These are phyloP conservation scores for Spongospora subterranea DNA, from an alignment of 208 protist genomes.

Conservation along the genomic window DNA sequence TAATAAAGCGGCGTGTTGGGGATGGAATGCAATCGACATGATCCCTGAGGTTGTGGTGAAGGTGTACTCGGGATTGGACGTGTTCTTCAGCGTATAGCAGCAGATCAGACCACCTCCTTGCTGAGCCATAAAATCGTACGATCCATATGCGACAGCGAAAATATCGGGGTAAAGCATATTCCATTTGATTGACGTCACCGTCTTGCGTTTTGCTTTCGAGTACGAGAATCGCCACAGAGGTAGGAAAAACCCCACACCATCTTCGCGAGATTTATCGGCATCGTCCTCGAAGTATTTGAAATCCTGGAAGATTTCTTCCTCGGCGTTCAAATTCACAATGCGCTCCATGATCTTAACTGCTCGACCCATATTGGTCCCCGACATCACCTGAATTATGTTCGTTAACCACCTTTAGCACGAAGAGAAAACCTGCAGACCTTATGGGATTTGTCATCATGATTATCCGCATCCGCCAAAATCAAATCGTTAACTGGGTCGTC, in stretches of 20 bases:
- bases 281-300: conserved; percentile 95
- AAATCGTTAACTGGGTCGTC: conserved; percentile 80
- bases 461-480: conserved; percentile 93
- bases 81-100: conserved; percentile 96
- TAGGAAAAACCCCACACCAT: conserved; percentile 85
- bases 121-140: conserved; percentile 93
- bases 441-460: conserved; percentile 84
- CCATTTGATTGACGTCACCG: conserved; percentile 89
- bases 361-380: conserved; percentile 74
- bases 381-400: conserved; percentile 72
- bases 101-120: conserved; percentile 86
- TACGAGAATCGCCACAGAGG: conserved; percentile 93
- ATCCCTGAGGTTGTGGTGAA: conserved; percentile 88
- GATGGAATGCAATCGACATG: conserved; percentile 94
- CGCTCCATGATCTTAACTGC: conserved; percentile 90
- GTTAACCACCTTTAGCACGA: not conserved
- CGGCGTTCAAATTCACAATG: conserved; percentile 96
- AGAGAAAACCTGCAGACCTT: conserved; percentile 74
- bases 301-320: conserved; percentile 92
- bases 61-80: conserved; percentile 88
- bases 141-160: conserved; percentile 94
- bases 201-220: conserved; percentile 71
- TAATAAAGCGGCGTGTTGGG: conserved; percentile 76
- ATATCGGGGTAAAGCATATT: conserved; percentile 92
- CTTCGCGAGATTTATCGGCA: conserved; percentile 86